Conservation (phyloP, 129 eudicot species). For the Tagetes erecta region DNA sequence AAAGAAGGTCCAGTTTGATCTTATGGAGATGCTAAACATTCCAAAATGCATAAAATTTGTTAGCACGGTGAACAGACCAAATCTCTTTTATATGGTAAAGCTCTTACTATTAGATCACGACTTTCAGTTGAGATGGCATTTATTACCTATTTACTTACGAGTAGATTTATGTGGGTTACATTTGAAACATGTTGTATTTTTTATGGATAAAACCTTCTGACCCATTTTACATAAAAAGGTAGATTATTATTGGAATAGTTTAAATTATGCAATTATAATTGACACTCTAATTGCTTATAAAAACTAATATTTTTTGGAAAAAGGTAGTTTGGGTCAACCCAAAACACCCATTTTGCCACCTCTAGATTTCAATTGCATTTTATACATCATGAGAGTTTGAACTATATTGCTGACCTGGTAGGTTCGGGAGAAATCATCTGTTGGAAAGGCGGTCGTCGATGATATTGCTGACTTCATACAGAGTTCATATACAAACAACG, state of each 20-base stretch:
- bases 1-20: constrained; percentile 86
- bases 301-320: not conserved
- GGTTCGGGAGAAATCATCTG: constrained; percentile 95
- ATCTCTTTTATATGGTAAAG: constrained; percentile 90
- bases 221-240: not conserved
- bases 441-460: constrained; percentile 76
- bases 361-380: constrained; percentile 5
- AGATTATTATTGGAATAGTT: not conserved
- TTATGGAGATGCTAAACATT: constrained; percentile 91
- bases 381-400: constrained; percentile 11
- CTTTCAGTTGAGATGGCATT: not conserved
- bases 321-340: not conserved
- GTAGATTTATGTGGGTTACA: not conserved
- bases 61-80: constrained; percentile 96
- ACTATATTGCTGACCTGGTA: constrained; percentile 25
- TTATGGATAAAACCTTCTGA: not conserved
- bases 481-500: constrained; percentile 74
- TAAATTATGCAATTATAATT: not conserved
- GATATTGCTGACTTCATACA: constrained; percentile 84
- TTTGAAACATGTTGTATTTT: not conserved
- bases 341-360: constrained; percentile 7
- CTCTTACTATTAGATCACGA: constrained; percentile 13
- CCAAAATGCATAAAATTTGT: constrained; percentile 88
- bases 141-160: not conserved
- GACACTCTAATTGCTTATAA: not conserved